Conservation (phyloP, 106 monocot species). For the Dioscorea alata region DNA sequence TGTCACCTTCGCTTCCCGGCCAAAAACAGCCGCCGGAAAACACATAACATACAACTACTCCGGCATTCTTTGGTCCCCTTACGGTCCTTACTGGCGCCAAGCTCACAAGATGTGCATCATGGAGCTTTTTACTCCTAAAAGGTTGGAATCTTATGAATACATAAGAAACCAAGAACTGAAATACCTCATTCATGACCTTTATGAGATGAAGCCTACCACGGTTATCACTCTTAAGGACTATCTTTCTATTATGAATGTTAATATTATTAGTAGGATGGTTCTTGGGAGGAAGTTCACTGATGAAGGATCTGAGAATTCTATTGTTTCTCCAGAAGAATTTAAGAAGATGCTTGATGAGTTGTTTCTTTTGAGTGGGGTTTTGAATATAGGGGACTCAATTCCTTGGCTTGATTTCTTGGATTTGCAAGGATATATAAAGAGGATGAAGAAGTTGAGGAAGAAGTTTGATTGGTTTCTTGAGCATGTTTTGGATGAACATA, state of each 20-base stretch:
- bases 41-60: slow-evolving; percentile 33
- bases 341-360: slow-evolving; percentile 79
- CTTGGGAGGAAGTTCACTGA: slow-evolving; percentile 58
- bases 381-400: slow-evolving; percentile 61
- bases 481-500: slow-evolving; percentile 74
- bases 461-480: slow-evolving; percentile 71
- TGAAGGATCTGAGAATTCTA: not conserved
- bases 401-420: slow-evolving; percentile 53
- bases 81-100: slow-evolving; percentile 48
- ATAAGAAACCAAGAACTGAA: slow-evolving; percentile 40
- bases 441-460: slow-evolving; percentile 66
- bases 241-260: slow-evolving; percentile 49
- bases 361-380: slow-evolving; percentile 59
- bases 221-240: slow-evolving; percentile 23
- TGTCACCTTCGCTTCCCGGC: slow-evolving; percentile 38
- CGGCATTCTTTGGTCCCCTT: slow-evolving; percentile 27
- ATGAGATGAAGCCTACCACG: not conserved
- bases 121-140: slow-evolving; percentile 31
- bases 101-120: slow-evolving; percentile 33
- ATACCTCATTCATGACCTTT: slow-evolving; percentile 19
- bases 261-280: slow-evolving; percentile 68
- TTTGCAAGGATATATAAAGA: slow-evolving; percentile 59
- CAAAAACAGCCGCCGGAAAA: slow-evolving; percentile 43
- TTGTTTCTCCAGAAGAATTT: slow-evolving; percentile 60
- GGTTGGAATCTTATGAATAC: slow-evolving; percentile 24